phyloP scores from a whole-genome alignment of 73 alveolate genomes.

The Paramecium sonneborni region DNA sequence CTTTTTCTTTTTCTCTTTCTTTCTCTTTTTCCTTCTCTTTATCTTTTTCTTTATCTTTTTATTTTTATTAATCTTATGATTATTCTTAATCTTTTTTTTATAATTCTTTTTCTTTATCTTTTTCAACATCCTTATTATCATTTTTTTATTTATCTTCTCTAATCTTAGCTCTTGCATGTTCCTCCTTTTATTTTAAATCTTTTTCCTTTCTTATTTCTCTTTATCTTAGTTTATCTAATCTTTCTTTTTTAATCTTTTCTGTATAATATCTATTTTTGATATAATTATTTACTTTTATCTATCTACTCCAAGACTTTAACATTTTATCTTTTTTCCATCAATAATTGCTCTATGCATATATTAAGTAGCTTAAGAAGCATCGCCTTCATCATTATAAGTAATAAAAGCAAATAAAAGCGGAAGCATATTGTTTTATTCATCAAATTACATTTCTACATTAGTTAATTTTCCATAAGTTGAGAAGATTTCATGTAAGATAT shows the following conservation, averaged over 20 bases:
- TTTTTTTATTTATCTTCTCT: conserved; percentile 4
- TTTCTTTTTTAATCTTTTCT: neutral
- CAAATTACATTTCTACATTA: neutral
- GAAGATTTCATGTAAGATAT: neutral
- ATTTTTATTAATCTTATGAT: no score
- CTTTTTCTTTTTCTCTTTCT: neutral
- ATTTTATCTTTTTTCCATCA: conserved; percentile 31
- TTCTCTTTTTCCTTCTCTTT: neutral
- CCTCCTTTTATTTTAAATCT: neutral
- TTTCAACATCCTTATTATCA: neutral
- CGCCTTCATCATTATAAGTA: conserved; percentile 31
- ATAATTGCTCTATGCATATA: conserved; percentile 16
- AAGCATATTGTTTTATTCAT: conserved; percentile 19
- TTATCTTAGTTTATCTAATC: neutral
- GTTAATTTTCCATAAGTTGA: neutral
- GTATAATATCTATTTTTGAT: neutral
- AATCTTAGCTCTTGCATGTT: neutral
- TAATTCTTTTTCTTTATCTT: neutral
- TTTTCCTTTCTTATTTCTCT: neutral
- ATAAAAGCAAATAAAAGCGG: conserved; percentile 24
- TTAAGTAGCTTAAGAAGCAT: conserved; percentile 41
- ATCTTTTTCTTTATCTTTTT: no score
- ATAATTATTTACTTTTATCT: neutral
- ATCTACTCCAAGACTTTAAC: neutral
- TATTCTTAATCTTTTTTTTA: neutral